Evolutionary conservation across 2,329 filamentous ascomycete species (phyloP).

Genomic region (Aspergillus amoenus): DNA sequence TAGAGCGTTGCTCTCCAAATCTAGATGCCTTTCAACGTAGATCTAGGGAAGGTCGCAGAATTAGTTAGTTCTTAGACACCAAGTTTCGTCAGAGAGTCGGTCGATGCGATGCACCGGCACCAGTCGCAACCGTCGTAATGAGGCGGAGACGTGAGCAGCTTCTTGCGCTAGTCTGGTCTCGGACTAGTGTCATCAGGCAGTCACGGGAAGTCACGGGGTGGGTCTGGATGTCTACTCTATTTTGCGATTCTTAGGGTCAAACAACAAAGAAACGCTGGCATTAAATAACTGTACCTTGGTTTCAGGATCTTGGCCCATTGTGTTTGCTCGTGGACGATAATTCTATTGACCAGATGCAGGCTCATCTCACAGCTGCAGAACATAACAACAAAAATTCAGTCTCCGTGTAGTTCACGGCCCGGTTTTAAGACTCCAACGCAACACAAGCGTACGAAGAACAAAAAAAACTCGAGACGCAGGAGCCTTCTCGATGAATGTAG

Average conservation of each 20-base stretch:
- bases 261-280: conserved; percentile 2
- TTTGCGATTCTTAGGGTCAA: neutral
- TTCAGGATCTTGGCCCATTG: neutral
- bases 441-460: neutral
- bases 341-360: neutral
- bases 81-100: conserved; percentile 11
- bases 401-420: neutral
- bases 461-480: neutral
- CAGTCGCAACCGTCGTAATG: conserved; percentile 15
- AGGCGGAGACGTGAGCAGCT: conserved; percentile 26
- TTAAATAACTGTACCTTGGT: neutral
- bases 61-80: neutral
- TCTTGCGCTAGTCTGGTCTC: conserved; percentile 22
- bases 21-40: conserved; percentile 6
- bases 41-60: conserved; percentile 3
- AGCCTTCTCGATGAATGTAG: neutral
- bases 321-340: neutral
- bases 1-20: neutral
- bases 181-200: conserved; percentile 27
- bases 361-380: neutral
- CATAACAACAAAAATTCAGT: neutral
- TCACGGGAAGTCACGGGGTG: conserved; percentile 26
- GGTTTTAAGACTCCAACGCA: neutral
- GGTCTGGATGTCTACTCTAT: too few relatives aligned
- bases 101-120: conserved; percentile 16